Evolutionary conservation across 2,329 filamentous ascomycete species (phyloP), one percentile per base, ranked within the genome.

Genomic region (Helotiales sp.): DNA sequence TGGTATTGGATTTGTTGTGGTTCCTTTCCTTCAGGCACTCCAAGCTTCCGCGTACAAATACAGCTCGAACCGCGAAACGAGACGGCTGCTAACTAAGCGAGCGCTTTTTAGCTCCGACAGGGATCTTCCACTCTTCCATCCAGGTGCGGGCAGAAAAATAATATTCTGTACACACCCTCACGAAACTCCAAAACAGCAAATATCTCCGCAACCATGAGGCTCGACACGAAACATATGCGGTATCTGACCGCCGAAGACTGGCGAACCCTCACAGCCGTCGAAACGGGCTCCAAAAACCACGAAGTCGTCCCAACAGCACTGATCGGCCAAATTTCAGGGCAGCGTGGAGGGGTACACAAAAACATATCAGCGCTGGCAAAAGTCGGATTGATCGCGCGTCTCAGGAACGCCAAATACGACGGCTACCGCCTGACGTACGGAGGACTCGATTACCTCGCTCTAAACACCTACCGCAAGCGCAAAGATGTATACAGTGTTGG

Each of bases 351-450:
- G 68, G 93, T 97, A 22, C 92, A 96, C 79, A 92, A 86, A 75
- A 91, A 89, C 77, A 98, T 99, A 73, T 97, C 94, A 26, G 90
- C 89, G 62, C 89, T 99, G 61, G 96, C 96, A 70, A 99, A 99
- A 80, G 89, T 91, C 58, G 93, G 93, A 68, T 86, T 99, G 74
- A 97, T 99, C 75, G 93, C 92, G 52, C 92, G 92, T 73, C 89
- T 97, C 73, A 97, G 97, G 80, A 97, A 98, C 79, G 93, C 95
- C 70, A 95, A 93, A 79, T 99, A 99, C 81, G 96, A 99, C 76
- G 96, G 96, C 69, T 99, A 99, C 82, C 90, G 96, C 62, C 86
- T 99, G 63, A 97, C 95, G 6, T 99, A 99, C 78, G 96, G 96
- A 75, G 96, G 96, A 1, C 89, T 98, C 57, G 96, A 99, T 82